Evolutionary conservation across 192 early-diverging fungal species (phyloP), one percentile per base, ranked within the genome.

Genomic region (Gryganskiella cystojenkinii): DNA sequence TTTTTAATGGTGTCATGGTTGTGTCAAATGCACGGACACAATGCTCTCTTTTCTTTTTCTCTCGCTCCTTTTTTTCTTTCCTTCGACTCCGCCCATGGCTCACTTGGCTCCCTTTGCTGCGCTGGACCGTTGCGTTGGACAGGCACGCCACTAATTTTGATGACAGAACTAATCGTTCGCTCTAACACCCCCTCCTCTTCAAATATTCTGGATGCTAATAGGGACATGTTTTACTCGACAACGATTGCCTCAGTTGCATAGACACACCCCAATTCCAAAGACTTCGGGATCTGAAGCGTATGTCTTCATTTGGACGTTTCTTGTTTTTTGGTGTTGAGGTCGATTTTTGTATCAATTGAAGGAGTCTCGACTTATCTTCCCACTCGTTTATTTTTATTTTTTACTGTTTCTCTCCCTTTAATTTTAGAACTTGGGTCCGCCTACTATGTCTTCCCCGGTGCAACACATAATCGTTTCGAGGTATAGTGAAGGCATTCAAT

Each of bases 221-320:
- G 83, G 92, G 92, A 9, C 91, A 90, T 80, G 95, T 99, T 56
- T 71, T 82, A 20, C 82, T 99, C 9, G 92, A 90, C 56, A 73
- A 85, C 40, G 76, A 84, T 42, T 82, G 80, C 47, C 79, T 95
- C 24, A 80, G 89, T 37, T 81, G 91, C 43, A 93, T 98, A 25
- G 97, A 99, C 66, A 99, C 97, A 13, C 89, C 92, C 9, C 95
- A 99, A 84, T 99, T 99, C 70, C 97, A 99, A 80, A 85, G 97
- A 28, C 87, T 98, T 56, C 91, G 97, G n/a, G 89, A 95, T 64
- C 78, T 98, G 20, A 98, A 96, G 74, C 96, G 79, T 89, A 73
- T 56, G 49, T 33, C n/a, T n/a, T n/a, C n/a, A n/a, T n/a, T n/a
- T n/a, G n/a, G n/a, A n/a, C n/a, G n/a, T n/a, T n/a, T n/a, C n/a